Evolutionary conservation across 805 yeast genomes (phyloP), one percentile per base, ranked within the genome.

Genomic region (Isabelozyma gotoi): DNA sequence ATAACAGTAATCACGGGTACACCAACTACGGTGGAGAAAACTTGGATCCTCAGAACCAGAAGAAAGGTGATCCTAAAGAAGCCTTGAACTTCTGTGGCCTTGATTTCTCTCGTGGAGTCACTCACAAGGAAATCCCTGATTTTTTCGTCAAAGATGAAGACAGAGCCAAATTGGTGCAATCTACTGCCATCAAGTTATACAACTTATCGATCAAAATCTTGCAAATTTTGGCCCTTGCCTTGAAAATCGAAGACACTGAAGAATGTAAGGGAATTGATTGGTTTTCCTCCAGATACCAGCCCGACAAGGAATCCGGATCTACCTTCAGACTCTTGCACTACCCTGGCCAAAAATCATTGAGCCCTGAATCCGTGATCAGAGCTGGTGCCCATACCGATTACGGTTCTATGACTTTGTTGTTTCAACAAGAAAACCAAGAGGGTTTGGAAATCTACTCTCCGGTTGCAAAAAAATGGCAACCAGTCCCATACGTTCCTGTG

Each of bases 331-430:
- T 88, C 53, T 65, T 87, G 36, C 88, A 81, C 53, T 87, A 87
- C 55, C 95, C 94, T 1, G 76, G 82, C 8, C 81, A 74, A 41
- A 70, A 71, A 43, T 51, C 74, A 7, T 62, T 65, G 36, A 72
- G 65, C 40, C 79, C 81, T 7, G 81, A 80, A 46, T 74, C 79
- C 18, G 77, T 71, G 17, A 74, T 84, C 38, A 71, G 88, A 41
- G 94, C 94, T 4, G 96, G 95, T 34, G 94, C 95, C 7, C 95
- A 88, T 52, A 87, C 95, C 0, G 95, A 88, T 57, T 87, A 87
- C 55, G 95, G 95, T 3, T 76, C 88, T 1, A 64, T 85, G 47
- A 86, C 95, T 0, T 62, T 87, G 24, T 66, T 88, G 41, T 84
- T 88, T 61, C 95, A 87, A 62, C 76, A 80, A 42, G 69, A 74